A percentile compares a stretch with the other conserved stretches of the same genome.
Evolutionary conservation across 2,329 filamentous ascomycete species (phyloP).

Genomic region (Fusarium nurragi): DNA sequence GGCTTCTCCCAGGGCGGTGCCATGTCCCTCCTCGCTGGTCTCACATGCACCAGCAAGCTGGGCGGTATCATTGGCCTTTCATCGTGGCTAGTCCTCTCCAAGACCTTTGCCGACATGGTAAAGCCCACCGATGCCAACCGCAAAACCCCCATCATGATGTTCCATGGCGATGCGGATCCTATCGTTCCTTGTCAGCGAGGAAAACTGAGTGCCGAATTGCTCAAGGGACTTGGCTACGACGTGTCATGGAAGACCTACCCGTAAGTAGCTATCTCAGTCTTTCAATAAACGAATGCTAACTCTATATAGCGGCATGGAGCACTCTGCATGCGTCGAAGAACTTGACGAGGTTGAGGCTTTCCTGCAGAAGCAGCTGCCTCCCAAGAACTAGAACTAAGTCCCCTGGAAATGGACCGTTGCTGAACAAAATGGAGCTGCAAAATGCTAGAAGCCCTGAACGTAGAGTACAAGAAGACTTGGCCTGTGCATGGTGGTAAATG

Average conservation of each 20-base stretch:
- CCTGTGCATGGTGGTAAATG: neutral
- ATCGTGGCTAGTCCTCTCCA: conserved; percentile 76
- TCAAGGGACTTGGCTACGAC: conserved; percentile 76
- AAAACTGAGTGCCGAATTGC: conserved; percentile 68
- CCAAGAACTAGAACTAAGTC: conserved; percentile 37
- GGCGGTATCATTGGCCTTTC: conserved; percentile 90
- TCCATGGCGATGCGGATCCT: conserved; percentile 81
- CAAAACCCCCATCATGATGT: conserved; percentile 87
- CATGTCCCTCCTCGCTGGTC: conserved; percentile 81
- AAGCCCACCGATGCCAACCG: conserved; percentile 60
- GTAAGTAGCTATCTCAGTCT: conserved; percentile 56
- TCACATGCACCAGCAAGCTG: conserved; percentile 77
- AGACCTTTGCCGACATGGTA: conserved; percentile 55
- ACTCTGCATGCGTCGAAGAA: conserved; percentile 80
- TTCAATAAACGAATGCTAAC: conserved; percentile 7
- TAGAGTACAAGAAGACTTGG: neutral
- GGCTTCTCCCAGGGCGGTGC: conserved; percentile 90
- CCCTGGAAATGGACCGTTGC: neutral
- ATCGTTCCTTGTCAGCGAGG: conserved; percentile 78
- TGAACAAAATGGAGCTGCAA: neutral
- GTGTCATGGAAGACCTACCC: conserved; percentile 80
- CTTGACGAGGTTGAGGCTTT: conserved; percentile 81
- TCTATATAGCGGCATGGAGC: conserved; percentile 68
- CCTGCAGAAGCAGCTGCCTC: conserved; percentile 57
- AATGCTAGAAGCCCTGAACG: neutral